Evolutionary conservation across 2,329 filamentous ascomycete species (phyloP).

Genomic region (Botrytis cinerea): DNA sequence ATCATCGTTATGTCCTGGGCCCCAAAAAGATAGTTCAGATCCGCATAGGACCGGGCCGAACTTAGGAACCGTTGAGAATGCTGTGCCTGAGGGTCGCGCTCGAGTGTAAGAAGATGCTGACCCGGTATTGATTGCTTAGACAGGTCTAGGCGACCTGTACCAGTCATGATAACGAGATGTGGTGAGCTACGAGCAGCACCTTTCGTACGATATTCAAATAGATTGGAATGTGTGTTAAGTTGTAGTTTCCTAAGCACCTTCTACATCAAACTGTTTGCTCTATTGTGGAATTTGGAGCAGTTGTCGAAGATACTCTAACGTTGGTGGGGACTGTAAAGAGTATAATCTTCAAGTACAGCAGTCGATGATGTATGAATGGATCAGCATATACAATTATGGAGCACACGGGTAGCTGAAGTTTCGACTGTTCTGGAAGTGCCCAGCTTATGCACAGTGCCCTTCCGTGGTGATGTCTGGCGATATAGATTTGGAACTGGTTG

Average conservation of each 20-base stretch:
- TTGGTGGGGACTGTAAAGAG: slow-evolving; percentile 1
- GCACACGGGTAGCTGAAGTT: slow-evolving; percentile 7
- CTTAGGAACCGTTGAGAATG: slow-evolving; percentile 18
- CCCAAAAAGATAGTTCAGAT: slow-evolving; percentile 40
- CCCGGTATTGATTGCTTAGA: slow-evolving; percentile 12
- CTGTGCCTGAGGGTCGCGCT: slow-evolving; percentile 2
- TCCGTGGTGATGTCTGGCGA: slow-evolving; percentile 1
- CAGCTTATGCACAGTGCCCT: slow-evolving; percentile 12
- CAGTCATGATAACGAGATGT: slow-evolving; percentile 8
- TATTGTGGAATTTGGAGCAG: slow-evolving; percentile 1
- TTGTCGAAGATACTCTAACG: background rate
- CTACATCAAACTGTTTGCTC: background rate
- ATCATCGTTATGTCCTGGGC: slow-evolving; percentile 38
- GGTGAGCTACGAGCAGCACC: background rate
- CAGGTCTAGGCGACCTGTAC: slow-evolving; percentile 11
- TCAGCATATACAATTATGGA: slow-evolving; percentile 11
- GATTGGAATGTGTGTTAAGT: background rate
- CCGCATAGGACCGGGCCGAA: slow-evolving; percentile 26
- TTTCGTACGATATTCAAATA: background rate
- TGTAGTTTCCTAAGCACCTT: slow-evolving; percentile 9
- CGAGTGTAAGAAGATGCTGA: slow-evolving; percentile 18
- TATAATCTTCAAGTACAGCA: slow-evolving; percentile 1
- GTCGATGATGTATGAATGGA: slow-evolving; percentile 7
- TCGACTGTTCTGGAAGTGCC: slow-evolving; percentile 3
- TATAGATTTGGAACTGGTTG: slow-evolving; percentile 9